phyloP scores from a whole-genome alignment of 768 basidiomycete species.

The Boletus rubescentipes region DNA sequence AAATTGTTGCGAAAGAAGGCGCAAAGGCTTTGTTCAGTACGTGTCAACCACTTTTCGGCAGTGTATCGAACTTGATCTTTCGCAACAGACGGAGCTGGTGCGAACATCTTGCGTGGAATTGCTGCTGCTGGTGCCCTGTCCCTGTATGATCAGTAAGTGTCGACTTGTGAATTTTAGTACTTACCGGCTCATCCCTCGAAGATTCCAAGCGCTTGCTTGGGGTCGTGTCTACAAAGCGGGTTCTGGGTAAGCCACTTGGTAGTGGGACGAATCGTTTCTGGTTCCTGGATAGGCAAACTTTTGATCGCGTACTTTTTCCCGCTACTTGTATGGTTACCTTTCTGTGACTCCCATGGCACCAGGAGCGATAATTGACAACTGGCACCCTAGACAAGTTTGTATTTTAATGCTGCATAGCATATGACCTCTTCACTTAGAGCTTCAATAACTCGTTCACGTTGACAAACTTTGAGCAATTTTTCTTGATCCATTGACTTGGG shows the following conservation, averaged over 20 bases:
- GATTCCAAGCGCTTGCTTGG: constrained; percentile 53
- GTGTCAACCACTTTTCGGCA: constrained; percentile 6
- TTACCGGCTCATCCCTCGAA: constrained; percentile 5
- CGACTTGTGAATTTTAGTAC: background rate
- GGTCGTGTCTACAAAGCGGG: constrained; percentile 57
- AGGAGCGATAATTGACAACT: background rate
- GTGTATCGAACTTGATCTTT: background rate
- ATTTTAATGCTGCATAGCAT: background rate
- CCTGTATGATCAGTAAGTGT: constrained; percentile 54
- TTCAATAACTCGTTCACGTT: background rate
- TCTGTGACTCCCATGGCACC: background rate
- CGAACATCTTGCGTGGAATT: constrained; percentile 55
- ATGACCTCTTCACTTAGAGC: background rate
- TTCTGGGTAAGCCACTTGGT: constrained; percentile 15
- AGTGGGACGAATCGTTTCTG: background rate
- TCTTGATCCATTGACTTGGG: too few relatives aligned
- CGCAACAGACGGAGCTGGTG: constrained; percentile 56
- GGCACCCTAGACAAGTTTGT: background rate
- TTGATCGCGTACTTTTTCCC: background rate
- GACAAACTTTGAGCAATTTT: background rate
- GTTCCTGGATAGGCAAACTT: background rate
- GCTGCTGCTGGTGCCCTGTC: constrained; percentile 54
- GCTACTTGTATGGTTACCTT: background rate
- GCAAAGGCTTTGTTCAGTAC: constrained; percentile 37
- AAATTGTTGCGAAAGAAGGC: constrained; percentile 44